A percentile compares a stretch with the other conserved stretches of the same genome.
Conservation (phyloP, 768 basidiomycete species). For the Tricholoma matsutake region DNA sequence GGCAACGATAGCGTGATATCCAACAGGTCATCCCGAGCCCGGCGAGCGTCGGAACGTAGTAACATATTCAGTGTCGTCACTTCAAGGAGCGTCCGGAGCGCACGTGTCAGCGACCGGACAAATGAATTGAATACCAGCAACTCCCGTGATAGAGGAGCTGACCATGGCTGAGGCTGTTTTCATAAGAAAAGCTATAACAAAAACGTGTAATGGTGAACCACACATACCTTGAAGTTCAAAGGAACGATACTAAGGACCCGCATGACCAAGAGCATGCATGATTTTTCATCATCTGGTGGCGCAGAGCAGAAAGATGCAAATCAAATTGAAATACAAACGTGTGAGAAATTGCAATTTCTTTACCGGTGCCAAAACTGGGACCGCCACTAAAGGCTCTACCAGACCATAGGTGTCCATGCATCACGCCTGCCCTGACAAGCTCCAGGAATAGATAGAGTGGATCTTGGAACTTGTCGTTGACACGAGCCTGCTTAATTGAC, state of each 20-base stretch:
- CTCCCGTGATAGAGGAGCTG: constrained; percentile 93
- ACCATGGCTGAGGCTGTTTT: constrained; percentile 82
- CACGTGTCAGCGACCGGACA: constrained; percentile 85
- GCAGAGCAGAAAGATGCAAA: constrained; percentile 21
- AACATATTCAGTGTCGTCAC: constrained; percentile 92
- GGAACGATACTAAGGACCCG: constrained; percentile 94
- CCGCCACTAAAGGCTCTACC: constrained; percentile 88
- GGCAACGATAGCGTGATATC: constrained; percentile 91
- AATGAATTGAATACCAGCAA: constrained; percentile 98
- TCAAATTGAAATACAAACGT: constrained; percentile 18
- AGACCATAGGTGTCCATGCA: constrained; percentile 93
- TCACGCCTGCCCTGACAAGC: constrained; percentile 91
- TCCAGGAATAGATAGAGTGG: constrained; percentile 93
- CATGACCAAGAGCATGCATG: constrained; percentile 95
- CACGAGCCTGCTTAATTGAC: constrained; percentile 69
- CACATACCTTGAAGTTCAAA: constrained; percentile 82
- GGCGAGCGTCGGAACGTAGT: constrained; percentile 81
- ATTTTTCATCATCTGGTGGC: constrained; percentile 83
- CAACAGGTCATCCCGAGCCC: constrained; percentile 85
- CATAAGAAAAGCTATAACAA: neutral
- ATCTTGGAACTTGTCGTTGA: constrained; percentile 99
- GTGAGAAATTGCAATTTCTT: constrained; percentile 31
- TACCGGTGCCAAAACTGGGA: constrained; percentile 90
- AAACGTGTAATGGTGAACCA: constrained; percentile 9
- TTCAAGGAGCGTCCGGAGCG: constrained; percentile 87